Conservation (phyloP, 495 filamentous ascomycete species). For the Terfezia boudieri region DNA sequence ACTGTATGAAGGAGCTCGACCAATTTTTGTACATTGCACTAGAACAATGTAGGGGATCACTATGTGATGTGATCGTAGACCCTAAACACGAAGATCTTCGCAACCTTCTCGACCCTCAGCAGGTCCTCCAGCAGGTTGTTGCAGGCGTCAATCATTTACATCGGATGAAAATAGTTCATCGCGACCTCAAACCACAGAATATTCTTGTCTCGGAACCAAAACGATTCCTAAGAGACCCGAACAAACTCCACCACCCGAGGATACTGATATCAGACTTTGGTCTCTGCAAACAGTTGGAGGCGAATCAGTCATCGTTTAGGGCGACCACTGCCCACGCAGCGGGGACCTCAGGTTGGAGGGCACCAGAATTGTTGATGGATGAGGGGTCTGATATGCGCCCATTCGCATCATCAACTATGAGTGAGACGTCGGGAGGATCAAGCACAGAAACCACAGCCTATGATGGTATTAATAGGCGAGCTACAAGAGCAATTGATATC, state of each 20-base stretch:
- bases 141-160: slow-evolving; percentile 75
- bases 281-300: slow-evolving; percentile 93
- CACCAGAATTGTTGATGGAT: slow-evolving; percentile 74
- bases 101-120: slow-evolving; percentile 31
- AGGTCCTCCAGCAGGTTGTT: slow-evolving; percentile 64
- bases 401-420: slow-evolving; percentile 1
- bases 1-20: slow-evolving; percentile 62
- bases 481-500: slow-evolving; percentile 87
- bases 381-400: slow-evolving; percentile 25
- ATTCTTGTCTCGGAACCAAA: slow-evolving; percentile 52
- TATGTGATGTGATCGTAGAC: slow-evolving; percentile 69
- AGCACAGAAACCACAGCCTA: slow-evolving; percentile 34
- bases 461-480: slow-evolving; percentile 47
- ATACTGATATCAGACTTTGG: slow-evolving; percentile 94
- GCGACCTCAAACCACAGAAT: slow-evolving; percentile 93
- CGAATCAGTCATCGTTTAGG: slow-evolving; percentile 80
- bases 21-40: slow-evolving; percentile 94
- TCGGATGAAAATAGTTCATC: slow-evolving; percentile 80
- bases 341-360: slow-evolving; percentile 87
- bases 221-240: slow-evolving; percentile 19
- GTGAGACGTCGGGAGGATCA: slow-evolving; percentile 26
- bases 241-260: slow-evolving; percentile 40
- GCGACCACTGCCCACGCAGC: slow-evolving; percentile 84
- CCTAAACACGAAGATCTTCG: slow-evolving; percentile 37
- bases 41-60: slow-evolving; percentile 82